Percentiles rank a stretch among this genome's conserved stretches.
Evolutionary conservation across 257 asterid genomes (phyloP).

Genomic region (Fraxinus cuspidata): DNA sequence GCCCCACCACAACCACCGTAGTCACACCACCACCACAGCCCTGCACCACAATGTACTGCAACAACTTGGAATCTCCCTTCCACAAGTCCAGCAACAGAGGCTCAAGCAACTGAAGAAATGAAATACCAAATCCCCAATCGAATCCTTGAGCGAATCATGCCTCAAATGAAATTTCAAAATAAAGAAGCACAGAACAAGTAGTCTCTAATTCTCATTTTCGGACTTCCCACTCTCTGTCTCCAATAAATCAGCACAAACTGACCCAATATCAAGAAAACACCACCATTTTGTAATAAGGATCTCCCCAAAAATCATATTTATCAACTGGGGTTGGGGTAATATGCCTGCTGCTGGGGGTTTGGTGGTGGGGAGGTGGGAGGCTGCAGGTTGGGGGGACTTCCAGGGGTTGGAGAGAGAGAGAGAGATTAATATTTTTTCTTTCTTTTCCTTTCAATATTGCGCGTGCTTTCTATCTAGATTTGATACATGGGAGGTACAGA

Average conservation of each 20-base stretch:
- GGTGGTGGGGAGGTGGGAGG: neutral
- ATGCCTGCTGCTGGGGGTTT: neutral
- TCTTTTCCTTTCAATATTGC: neutral
- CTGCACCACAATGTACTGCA: neutral
- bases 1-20: neutral
- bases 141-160: neutral
- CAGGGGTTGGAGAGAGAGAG: neutral
- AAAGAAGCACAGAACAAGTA: neutral
- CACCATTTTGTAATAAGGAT: neutral
- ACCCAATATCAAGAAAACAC: neutral
- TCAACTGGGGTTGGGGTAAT: neutral
- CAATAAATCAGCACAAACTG: neutral
- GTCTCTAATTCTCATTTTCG: neutral
- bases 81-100: neutral
- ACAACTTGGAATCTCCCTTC: neutral
- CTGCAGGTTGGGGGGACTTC: neutral
- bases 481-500: neutral
- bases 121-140: neutral
- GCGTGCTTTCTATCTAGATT: neutral
- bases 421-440: neutral
- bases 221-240: neutral
- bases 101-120: neutral
- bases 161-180: neutral
- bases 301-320: neutral
- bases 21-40: neutral